phyloP scores from a whole-genome alignment of 129 eudicot genomes.

The Dittrichia graveolens region DNA sequence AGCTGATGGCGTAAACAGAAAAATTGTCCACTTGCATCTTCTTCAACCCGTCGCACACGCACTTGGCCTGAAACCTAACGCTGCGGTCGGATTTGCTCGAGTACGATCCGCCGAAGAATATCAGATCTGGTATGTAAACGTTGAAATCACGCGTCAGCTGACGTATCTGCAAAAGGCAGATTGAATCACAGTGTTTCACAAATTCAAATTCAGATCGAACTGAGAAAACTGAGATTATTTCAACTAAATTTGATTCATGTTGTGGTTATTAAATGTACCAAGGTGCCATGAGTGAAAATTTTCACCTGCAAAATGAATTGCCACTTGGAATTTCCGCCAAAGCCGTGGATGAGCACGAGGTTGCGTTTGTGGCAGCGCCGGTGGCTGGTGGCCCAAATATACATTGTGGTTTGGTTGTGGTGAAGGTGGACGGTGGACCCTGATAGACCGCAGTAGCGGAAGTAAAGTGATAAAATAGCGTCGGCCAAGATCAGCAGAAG shows the following conservation, averaged over 20 bases:
- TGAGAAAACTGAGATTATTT: no score
- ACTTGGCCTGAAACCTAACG: conserved; percentile 59
- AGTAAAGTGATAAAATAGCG: conserved; percentile 42
- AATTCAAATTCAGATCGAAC: no score
- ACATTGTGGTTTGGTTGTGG: conserved; percentile 57
- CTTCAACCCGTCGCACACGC: conserved; percentile 51
- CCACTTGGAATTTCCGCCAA: conserved; percentile 66
- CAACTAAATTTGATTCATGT: no score
- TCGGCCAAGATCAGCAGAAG: conserved; percentile 34
- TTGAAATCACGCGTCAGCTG: conserved; percentile 48
- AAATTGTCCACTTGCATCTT: conserved; percentile 58
- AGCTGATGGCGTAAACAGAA: conserved; percentile 67
- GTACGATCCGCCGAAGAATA: conserved; percentile 69
- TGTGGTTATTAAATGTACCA: no score
- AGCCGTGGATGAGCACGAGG: conserved; percentile 67
- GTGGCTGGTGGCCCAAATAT: conserved; percentile 48
- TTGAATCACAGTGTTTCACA: not conserved
- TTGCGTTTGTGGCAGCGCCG: conserved; percentile 43
- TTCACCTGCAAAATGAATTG: conserved; percentile 53
- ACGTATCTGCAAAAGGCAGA: not conserved
- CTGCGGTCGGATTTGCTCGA: conserved; percentile 43
- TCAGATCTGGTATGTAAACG: conserved; percentile 62
- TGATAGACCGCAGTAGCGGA: conserved; percentile 46
- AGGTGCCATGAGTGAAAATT: not conserved
- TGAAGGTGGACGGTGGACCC: conserved; percentile 39